A percentile compares a stretch with the other conserved stretches of the same genome.
Evolutionary conservation across 2,329 filamentous ascomycete species (phyloP).

Genomic region (Dothiorella sarmentorum): DNA sequence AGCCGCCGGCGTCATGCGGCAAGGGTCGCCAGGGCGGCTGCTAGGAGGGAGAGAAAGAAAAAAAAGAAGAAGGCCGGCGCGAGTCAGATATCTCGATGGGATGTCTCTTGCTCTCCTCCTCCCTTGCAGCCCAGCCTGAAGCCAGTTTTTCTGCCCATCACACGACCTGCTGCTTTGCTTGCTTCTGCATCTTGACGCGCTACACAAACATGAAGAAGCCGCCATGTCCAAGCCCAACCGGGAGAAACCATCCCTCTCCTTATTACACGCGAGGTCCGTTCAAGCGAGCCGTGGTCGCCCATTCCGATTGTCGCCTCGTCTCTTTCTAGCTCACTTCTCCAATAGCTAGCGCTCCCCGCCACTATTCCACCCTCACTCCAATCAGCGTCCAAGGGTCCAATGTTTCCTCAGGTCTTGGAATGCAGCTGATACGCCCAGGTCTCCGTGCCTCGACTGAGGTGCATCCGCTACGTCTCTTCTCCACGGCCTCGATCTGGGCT

Average conservation of each 20-base stretch:
- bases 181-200: neutral
- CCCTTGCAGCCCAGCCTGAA: constrained; percentile 7
- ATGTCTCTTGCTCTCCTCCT: neutral
- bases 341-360: neutral
- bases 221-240: neutral
- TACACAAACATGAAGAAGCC: neutral
- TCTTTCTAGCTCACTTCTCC: neutral
- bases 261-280: too few species aligned
- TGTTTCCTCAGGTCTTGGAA: neutral
- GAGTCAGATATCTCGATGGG: neutral
- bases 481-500: neutral
- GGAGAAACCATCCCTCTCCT: neutral
- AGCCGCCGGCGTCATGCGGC: neutral
- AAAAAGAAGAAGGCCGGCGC: neutral
- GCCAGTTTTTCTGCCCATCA: neutral
- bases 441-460: too few species aligned
- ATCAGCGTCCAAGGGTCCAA: neutral
- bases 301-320: neutral
- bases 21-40: neutral
- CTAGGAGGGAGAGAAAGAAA: neutral
- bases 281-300: constrained; percentile 4
- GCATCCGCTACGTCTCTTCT: neutral
- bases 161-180: neutral
- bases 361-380: too few species aligned
- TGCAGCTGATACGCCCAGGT: neutral